A percentile compares a stretch with the other conserved stretches of the same genome.
phyloP scores from a whole-genome alignment of 805 yeast genomes.

The Aciculoconidium aculeatum region DNA sequence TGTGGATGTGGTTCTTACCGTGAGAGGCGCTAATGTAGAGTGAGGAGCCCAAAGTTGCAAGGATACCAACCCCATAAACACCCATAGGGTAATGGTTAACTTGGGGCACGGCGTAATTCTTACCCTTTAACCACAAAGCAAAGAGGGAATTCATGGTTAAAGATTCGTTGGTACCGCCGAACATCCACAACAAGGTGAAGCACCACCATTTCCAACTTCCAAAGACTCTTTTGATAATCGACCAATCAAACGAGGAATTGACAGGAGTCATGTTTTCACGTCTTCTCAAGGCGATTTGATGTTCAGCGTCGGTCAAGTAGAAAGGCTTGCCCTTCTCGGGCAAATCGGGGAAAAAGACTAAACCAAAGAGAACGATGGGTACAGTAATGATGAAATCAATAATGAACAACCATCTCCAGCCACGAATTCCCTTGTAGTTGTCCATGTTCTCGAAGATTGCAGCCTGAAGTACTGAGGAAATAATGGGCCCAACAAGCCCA shows the following conservation, averaged over 20 bases:
- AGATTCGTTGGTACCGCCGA: conserved; percentile 46
- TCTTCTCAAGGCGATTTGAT: conserved; percentile 30
- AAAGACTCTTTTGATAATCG: conserved; percentile 33
- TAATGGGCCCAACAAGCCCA: conserved; percentile 50
- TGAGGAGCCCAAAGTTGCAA: conserved; percentile 40
- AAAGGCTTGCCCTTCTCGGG: conserved; percentile 37
- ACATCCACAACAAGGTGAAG: conserved; percentile 46
- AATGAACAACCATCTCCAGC: conserved; percentile 44
- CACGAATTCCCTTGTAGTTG: conserved; percentile 44
- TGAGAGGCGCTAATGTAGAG: conserved; percentile 38
- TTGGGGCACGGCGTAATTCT: conserved; percentile 36
- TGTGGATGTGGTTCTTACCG: conserved; percentile 45
- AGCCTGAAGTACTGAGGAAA: conserved; percentile 52
- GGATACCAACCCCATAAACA: conserved; percentile 46
- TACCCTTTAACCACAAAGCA: conserved; percentile 41
- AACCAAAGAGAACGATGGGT: conserved; percentile 53
- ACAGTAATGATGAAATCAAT: conserved; percentile 55
- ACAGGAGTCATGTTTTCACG: conserved; percentile 16
- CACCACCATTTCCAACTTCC: conserved; percentile 55
- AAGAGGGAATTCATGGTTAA: conserved; percentile 42
- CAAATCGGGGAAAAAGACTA: conserved; percentile 52
- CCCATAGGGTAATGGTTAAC: conserved; percentile 53
- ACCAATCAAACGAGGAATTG: conserved; percentile 21
- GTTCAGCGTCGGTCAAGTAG: conserved; percentile 37
- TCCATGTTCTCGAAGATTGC: conserved; percentile 44